phyloP scores from a whole-genome alignment of 768 basidiomycete genomes.

The Auricularia sp. region DNA sequence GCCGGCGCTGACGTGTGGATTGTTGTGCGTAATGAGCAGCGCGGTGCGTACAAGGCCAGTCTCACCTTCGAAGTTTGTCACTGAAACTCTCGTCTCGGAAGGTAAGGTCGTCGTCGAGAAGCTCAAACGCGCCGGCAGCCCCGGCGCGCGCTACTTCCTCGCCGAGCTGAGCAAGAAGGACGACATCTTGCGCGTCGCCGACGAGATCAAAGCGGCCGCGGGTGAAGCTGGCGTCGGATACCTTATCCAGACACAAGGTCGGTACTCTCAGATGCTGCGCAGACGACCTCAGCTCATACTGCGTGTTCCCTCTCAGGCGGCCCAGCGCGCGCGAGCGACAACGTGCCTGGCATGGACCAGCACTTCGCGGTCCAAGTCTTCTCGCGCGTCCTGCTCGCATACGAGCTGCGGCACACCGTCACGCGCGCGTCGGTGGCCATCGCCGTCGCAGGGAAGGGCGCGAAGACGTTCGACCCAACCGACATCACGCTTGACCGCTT shows the following conservation, averaged over 20 bases:
- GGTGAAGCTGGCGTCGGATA: neutral
- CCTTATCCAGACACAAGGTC: neutral
- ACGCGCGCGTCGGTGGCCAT: neutral
- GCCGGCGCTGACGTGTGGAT: constrained; percentile 34
- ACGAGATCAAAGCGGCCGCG: neutral
- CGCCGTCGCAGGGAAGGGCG: neutral
- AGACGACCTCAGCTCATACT: too few relatives aligned
- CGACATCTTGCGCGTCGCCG: neutral
- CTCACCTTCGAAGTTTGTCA: neutral
- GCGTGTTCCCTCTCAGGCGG: neutral
- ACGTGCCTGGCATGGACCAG: neutral
- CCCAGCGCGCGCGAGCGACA: neutral
- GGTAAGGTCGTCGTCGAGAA: neutral
- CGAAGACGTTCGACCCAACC: neutral
- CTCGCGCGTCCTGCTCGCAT: neutral
- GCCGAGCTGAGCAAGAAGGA: neutral
- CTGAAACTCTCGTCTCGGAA: neutral
- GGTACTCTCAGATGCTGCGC: neutral
- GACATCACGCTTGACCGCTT: neutral
- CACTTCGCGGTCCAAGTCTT: neutral
- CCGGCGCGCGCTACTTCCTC: neutral
- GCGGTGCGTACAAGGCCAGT: neutral
- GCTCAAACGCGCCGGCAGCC: neutral
- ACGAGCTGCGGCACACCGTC: neutral
- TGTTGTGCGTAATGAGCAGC: neutral